Evolutionary conservation across 495 filamentous ascomycete genomes (phyloP).

Genomic region (Podospora sp.): DNA sequence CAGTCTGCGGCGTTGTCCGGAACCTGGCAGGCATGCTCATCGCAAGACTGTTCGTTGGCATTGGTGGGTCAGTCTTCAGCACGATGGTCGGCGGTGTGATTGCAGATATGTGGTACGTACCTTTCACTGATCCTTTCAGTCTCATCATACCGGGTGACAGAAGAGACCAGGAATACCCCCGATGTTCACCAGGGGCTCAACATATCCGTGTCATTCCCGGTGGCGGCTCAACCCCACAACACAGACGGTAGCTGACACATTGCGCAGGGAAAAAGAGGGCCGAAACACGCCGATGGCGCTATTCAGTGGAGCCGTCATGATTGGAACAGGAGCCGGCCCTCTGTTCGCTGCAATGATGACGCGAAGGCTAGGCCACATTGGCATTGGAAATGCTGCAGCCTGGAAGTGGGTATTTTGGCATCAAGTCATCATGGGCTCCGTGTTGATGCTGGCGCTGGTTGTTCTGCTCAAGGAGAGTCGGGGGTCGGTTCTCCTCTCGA

Average conservation of each 20-base stretch:
- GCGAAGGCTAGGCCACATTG: slow-evolving; percentile 41
- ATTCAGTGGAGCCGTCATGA: slow-evolving; percentile 73
- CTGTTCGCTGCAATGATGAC: slow-evolving; percentile 72
- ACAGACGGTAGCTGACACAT: neutral
- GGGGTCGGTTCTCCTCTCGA: slow-evolving; percentile 76
- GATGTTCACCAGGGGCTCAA: neutral
- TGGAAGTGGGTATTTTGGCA: slow-evolving; percentile 95
- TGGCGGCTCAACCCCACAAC: neutral
- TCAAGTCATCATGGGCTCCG: slow-evolving; percentile 70
- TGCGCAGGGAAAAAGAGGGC: slow-evolving; percentile 59
- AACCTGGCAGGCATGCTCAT: slow-evolving; percentile 74
- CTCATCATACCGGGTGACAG: neutral
- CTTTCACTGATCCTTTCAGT: neutral
- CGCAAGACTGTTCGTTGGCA: slow-evolving; percentile 75
- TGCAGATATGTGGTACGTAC: slow-evolving; percentile 69
- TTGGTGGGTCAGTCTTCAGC: slow-evolving; percentile 77
- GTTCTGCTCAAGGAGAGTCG: slow-evolving; percentile 81
- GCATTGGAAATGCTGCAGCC: slow-evolving; percentile 29
- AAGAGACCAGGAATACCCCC: neutral
- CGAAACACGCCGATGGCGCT: slow-evolving; percentile 90
- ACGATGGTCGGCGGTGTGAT: slow-evolving; percentile 95
- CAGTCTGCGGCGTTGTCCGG: slow-evolving; percentile 74
- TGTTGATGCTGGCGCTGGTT: slow-evolving; percentile 63
- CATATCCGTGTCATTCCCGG: neutral
- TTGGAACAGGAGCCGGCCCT: slow-evolving; percentile 82